A percentile compares a stretch with the other conserved stretches of the same genome.
Conservation (phyloP, 2,329 filamentous ascomycete species). For the Macrophomina pseudophaseolina region DNA sequence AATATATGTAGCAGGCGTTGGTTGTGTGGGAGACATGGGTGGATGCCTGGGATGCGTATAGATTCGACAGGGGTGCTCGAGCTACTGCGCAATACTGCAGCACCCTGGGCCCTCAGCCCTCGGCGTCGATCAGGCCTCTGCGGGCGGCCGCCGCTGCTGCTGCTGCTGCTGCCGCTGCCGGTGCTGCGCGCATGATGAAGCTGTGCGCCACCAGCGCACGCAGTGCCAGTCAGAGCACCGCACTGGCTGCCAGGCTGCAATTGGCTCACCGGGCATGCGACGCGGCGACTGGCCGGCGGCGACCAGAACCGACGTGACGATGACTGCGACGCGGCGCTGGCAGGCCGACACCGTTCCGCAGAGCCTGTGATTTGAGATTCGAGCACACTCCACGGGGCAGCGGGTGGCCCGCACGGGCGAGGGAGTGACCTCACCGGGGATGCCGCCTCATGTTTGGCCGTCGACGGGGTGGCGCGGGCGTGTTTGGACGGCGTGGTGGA, state of each 20-base stretch:
- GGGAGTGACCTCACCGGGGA: background rate
- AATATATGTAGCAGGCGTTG: slow-evolving; percentile 19
- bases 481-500: slow-evolving; percentile 5
- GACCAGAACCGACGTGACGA: slow-evolving; percentile 3
- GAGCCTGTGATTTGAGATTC: background rate
- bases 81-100: slow-evolving; percentile 1
- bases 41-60: slow-evolving; percentile 21
- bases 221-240: slow-evolving; percentile 8
- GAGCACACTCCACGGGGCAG: slow-evolving; percentile 11
- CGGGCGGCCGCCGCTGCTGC: background rate
- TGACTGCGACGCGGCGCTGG: slow-evolving; percentile 16
- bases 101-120: slow-evolving; percentile 10
- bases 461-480: slow-evolving; percentile 11
- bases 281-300: slow-evolving; percentile 7
- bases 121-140: slow-evolving; percentile 15
- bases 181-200: slow-evolving; percentile 21
- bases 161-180: background rate
- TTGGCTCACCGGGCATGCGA: slow-evolving; percentile 1
- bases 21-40: slow-evolving; percentile 10
- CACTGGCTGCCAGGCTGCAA: background rate
- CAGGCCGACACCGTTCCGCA: background rate
- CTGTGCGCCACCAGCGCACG: slow-evolving; percentile 8
- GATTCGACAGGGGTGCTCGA: slow-evolving; percentile 3
- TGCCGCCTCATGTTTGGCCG: slow-evolving; percentile 7
- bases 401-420: slow-evolving; percentile 3